Base-by-base conservation (phyloP, 176 grass and related monocot genomes). In the Oryza meyeriana region DNA sequence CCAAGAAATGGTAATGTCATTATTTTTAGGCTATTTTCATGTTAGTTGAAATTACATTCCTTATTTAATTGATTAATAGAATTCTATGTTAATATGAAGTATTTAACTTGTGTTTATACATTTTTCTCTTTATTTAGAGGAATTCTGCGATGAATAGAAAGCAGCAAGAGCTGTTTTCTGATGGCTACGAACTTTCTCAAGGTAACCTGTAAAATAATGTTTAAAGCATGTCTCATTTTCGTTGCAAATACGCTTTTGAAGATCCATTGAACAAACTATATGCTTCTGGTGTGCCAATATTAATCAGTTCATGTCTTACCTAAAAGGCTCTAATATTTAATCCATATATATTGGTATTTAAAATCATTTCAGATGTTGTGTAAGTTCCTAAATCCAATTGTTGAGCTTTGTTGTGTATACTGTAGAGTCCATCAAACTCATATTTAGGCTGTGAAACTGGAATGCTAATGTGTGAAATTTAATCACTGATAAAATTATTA, bases 1-100 rank as follows among this genome's bases (percentile, higher is more conserved):
- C 55, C 87, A 66, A 72, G 77, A 89, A 77, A 85, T 89, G 87
- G 87, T 85, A 41, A 81, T 39, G 28, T 81, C 57, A 10, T 12
- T 12, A 12, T 20, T 34, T 32, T 64, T 55, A 41, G 31, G 30
- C 36, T 55, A 2, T 38, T 66, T 41, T 71, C 22, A 20, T 71
- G 58, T 76, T 85, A 76, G 38, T 25, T 59, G 2, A 22, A 18
- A 44, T 2, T 7, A 5, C 3, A 61, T 12, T 61, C 40, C n/a
- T 14, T n/a, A 0, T 22, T n/a, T n/a, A 11, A 59, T 59, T 59
- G 8, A 4, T 11, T 25, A 25, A 4, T 2, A 59, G 44, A 67
- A 18, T 17, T 50, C 62, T 13, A 52, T 11, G 26, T 82, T 70
- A 33, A 55, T 16, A 39, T 29, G 12, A 28, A 76, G 31, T 65